A percentile compares a stretch with the other conserved stretches of the same genome.
phyloP scores from a whole-genome alignment of 352 stramenopile species.

The Pythium brassicae region DNA sequence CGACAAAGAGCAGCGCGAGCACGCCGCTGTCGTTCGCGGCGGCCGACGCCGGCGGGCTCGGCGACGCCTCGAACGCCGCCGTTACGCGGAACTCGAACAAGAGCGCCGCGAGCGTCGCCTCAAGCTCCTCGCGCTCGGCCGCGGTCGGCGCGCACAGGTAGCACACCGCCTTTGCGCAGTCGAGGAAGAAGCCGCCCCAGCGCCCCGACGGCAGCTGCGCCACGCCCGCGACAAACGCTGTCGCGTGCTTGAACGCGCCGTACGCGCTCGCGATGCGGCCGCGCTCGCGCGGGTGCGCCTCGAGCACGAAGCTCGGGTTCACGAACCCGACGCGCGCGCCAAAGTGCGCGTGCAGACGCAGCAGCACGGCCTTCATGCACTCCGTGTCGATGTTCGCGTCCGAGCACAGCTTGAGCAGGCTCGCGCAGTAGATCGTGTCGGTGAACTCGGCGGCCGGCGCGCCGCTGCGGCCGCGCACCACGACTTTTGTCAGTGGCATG shows the following conservation, averaged over 20 bases:
- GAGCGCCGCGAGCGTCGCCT: not conserved
- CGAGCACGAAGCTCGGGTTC: constrained; percentile 7
- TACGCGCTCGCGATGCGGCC: not conserved
- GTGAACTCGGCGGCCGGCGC: constrained; percentile 6
- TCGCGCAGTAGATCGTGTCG: not conserved
- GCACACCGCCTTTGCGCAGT: not conserved
- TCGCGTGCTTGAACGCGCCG: too few species aligned
- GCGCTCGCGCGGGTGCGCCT: not conserved
- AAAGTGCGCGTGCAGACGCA: too few species aligned
- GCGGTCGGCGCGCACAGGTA: not conserved
- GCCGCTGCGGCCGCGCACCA: constrained; percentile 2
- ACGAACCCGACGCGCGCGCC: constrained; percentile 4
- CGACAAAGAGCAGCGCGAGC: constrained; percentile 10
- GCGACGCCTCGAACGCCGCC: not conserved
- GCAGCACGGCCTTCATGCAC: too few species aligned
- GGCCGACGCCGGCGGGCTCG: not conserved
- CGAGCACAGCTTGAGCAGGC: not conserved
- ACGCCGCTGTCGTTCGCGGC: constrained; percentile 5
- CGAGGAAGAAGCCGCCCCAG: too few species aligned
- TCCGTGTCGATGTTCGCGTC: not conserved
- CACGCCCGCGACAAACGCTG: too few species aligned
- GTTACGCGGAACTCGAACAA: not conserved
- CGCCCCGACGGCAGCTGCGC: too few species aligned
- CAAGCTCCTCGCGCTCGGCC: not conserved
- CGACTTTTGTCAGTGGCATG: not conserved